Evolutionary conservation across 345 rosid species (phyloP).

Genomic region (Ceriops decandra): DNA sequence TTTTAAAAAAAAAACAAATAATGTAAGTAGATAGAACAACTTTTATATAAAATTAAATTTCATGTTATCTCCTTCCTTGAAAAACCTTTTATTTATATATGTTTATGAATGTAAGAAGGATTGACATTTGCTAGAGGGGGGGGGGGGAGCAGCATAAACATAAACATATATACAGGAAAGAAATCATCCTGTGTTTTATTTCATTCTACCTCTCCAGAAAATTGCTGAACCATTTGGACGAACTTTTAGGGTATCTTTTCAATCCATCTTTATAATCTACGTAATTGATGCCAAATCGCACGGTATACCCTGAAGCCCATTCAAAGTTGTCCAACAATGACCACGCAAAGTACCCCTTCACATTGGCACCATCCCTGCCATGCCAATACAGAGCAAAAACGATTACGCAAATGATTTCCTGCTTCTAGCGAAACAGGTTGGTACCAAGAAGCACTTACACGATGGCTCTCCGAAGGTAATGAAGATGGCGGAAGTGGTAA

Average conservation of each 20-base stretch:
- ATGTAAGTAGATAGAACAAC: no score
- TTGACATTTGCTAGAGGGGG: no score
- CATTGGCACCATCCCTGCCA: slow-evolving; percentile 18
- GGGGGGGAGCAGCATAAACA: no score
- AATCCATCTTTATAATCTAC: slow-evolving; percentile 22
- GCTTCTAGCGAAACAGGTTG: no score
- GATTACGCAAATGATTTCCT: neutral
- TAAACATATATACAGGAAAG: no score
- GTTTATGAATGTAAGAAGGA: no score
- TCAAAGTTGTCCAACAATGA: slow-evolving; percentile 24
- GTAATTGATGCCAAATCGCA: slow-evolving; percentile 23
- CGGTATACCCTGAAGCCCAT: slow-evolving; percentile 17
- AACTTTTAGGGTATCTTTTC: slow-evolving; percentile 24
- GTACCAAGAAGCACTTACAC: slow-evolving; percentile 15
- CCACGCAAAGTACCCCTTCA: slow-evolving; percentile 31
- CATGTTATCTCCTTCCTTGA: no score
- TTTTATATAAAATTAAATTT: no score
- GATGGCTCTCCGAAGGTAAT: slow-evolving; percentile 28
- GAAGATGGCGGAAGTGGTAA: slow-evolving; percentile 31
- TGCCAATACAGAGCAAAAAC: neutral
- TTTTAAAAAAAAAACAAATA: no score
- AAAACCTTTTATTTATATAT: no score
- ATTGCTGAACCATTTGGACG: slow-evolving; percentile 16
- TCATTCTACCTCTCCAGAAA: slow-evolving; percentile 9
- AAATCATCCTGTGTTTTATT: neutral